A percentile compares a stretch with the other conserved stretches of the same genome.
Conservation (phyloP, 129 eudicot species). For the Artemisia tridentata region DNA sequence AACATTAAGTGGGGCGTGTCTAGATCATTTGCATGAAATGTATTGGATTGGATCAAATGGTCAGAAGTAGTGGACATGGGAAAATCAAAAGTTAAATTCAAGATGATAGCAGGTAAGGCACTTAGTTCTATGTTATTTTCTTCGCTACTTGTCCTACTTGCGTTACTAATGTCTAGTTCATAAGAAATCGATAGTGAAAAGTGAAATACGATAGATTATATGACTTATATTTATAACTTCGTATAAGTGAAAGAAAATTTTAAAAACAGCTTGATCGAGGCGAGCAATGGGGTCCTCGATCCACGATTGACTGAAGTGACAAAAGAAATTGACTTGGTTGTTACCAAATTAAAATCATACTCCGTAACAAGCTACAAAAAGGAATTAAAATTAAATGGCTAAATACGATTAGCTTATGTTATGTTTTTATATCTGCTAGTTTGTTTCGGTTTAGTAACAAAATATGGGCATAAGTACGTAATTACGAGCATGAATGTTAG, state of each 20-base stretch:
- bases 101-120: conserved; percentile 34
- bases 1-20: background rate
- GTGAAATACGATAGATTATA: too few relatives aligned
- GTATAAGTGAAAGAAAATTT: background rate
- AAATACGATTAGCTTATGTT: too few relatives aligned
- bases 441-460: too few relatives aligned
- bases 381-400: too few relatives aligned
- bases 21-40: background rate
- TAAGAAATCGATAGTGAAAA: background rate
- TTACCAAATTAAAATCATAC: background rate
- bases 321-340: background rate
- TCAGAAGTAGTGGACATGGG: conserved; percentile 16
- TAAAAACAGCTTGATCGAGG: too few relatives aligned
- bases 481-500: too few relatives aligned
- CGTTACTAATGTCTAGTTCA: background rate
- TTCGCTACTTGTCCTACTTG: conserved; percentile 7
- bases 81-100: conserved; percentile 19
- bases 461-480: too few relatives aligned
- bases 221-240: too few relatives aligned
- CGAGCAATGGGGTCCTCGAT: too few relatives aligned
- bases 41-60: conserved; percentile 7
- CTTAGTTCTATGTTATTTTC: conserved; percentile 31
- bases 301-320: background rate
- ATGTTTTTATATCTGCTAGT: too few relatives aligned
- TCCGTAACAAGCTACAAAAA: too few relatives aligned